Evolutionary conservation across 2,329 filamentous ascomycete species (phyloP).

Genomic region (Tolypocladium pustulatum): DNA sequence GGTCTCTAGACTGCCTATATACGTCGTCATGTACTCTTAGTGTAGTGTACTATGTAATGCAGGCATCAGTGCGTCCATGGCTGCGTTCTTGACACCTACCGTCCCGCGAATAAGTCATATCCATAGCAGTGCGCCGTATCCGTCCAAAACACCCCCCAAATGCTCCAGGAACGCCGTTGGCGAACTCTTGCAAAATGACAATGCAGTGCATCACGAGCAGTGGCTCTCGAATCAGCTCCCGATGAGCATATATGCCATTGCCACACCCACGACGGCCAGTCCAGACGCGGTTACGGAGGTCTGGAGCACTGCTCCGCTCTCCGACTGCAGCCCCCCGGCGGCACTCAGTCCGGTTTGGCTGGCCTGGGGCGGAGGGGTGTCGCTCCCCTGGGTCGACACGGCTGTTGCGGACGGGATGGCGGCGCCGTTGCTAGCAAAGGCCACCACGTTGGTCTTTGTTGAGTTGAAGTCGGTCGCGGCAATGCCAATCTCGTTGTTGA

Average conservation of each 20-base stretch:
- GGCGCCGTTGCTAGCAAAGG: constrained; percentile 38
- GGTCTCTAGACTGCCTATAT: neutral
- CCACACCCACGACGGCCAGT: constrained; percentile 8
- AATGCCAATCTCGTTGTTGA: constrained; percentile 45
- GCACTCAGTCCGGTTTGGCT: constrained; percentile 13
- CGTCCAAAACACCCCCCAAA: neutral
- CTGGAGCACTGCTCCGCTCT: constrained; percentile 8
- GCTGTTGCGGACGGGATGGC: constrained; percentile 38
- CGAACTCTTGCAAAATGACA: neutral
- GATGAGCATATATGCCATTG: constrained; percentile 7
- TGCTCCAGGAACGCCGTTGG: neutral
- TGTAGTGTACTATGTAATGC: neutral
- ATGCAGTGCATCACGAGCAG: neutral
- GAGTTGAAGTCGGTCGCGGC: constrained; percentile 46
- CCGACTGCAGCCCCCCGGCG: constrained; percentile 20
- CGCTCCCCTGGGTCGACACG: constrained; percentile 28
- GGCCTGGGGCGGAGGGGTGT: constrained; percentile 6
- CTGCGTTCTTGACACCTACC: no score
- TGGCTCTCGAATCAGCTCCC: neutral
- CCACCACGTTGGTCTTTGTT: constrained; percentile 35
- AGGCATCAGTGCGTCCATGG: neutral
- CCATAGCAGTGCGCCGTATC: neutral
- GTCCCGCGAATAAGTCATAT: neutral
- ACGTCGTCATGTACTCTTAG: neutral
- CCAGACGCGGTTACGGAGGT: constrained; percentile 5